These are phyloP conservation scores for Alternaria postmessia DNA, from an alignment of 2,329 filamentous ascomycete species.

Conservation along the genomic window DNA sequence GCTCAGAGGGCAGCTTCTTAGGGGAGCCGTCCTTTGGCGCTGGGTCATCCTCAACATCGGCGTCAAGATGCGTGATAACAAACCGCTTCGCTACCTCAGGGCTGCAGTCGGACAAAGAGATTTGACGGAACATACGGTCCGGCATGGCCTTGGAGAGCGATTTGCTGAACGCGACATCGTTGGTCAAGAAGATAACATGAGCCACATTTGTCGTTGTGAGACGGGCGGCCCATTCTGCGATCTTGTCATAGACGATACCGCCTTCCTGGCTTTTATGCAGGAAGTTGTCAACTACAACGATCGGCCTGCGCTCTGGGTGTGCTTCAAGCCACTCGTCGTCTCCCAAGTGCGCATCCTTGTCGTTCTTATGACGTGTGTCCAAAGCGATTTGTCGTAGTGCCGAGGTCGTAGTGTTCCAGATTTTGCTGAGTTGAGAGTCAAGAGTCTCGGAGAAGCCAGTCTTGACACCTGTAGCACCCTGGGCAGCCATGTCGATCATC, in stretches of 20 bases:
- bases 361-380: conserved; percentile 71
- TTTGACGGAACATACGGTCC: conserved; percentile 87
- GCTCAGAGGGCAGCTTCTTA: conserved; percentile 57
- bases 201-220: conserved; percentile 88
- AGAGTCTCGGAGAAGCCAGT: conserved; percentile 93
- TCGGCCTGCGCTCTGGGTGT: conserved; percentile 81
- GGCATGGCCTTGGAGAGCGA: conserved; percentile 85
- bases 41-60: conserved; percentile 53
- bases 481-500: conserved; percentile 88
- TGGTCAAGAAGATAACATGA: conserved; percentile 93
- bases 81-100: conserved; percentile 86
- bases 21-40: conserved; percentile 49
- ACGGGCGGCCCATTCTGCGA: conserved; percentile 84
- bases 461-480: conserved; percentile 93
- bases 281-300: conserved; percentile 93
- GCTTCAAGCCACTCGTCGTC: conserved; percentile 91
- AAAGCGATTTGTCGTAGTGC: conserved; percentile 82
- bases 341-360: conserved; percentile 74
- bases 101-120: conserved; percentile 85
- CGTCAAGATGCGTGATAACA: conserved; percentile 81
- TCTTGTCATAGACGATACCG: conserved; percentile 60
- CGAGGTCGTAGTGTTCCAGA: conserved; percentile 81
- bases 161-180: conserved; percentile 88
- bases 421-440: conserved; percentile 88
- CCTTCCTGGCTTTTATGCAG: conserved; percentile 72